phyloP scores from a whole-genome alignment of 331 rosid genomes.

The Ulmus americana region DNA sequence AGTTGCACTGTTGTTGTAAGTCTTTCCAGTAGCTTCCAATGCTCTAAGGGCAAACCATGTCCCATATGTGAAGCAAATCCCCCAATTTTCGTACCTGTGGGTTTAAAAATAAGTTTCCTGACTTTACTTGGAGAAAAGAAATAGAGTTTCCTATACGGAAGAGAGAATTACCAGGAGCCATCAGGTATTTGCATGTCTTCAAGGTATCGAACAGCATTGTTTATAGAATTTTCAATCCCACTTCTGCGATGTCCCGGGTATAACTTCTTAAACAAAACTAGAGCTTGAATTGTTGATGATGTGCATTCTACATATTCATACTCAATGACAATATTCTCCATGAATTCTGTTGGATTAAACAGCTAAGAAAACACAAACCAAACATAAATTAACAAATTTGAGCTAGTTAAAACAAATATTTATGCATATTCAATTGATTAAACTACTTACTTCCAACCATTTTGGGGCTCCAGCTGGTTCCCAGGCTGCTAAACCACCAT shows the following conservation, averaged over 20 bases:
- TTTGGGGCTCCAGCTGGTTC: slow-evolving; percentile 64
- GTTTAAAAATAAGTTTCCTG: neutral
- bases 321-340: slow-evolving; percentile 59
- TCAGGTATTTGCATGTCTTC: slow-evolving; percentile 19
- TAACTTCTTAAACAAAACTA: slow-evolving; percentile 29
- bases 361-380: slow-evolving; percentile 24
- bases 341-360: slow-evolving; percentile 59
- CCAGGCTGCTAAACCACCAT: slow-evolving; percentile 76
- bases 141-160: no score
- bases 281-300: slow-evolving; percentile 45
- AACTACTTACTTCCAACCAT: slow-evolving; percentile 57
- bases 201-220: neutral
- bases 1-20: slow-evolving; percentile 35
- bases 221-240: slow-evolving; percentile 6
- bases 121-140: neutral
- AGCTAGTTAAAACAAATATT: neutral
- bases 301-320: slow-evolving; percentile 75
- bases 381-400: neutral
- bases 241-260: slow-evolving; percentile 16
- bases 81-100: slow-evolving; percentile 53
- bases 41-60: slow-evolving; percentile 56
- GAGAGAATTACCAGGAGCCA: slow-evolving; percentile 25
- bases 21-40: slow-evolving; percentile 56
- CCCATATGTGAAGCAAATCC: slow-evolving; percentile 56
- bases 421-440: neutral